Conservation (phyloP, 345 rosid species). For the Acer yangbiense region DNA sequence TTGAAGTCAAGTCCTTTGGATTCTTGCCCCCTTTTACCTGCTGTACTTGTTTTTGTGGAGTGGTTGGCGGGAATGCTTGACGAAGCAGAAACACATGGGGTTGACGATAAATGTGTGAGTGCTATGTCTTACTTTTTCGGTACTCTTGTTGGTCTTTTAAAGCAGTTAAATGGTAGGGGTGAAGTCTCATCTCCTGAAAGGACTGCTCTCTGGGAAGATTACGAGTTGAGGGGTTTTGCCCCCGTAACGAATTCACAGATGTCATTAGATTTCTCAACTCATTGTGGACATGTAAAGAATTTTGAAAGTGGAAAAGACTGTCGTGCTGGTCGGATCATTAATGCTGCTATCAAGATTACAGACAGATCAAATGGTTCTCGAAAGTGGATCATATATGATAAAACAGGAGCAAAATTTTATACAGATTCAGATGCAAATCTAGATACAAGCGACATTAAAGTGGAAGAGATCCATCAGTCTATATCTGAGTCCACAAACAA, state of each 20-base stretch:
- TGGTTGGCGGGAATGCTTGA: constrained; percentile 58
- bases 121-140: constrained; percentile 63
- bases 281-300: constrained; percentile 37
- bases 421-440: constrained; percentile 17
- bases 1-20: constrained; percentile 45
- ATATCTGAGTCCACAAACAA: constrained; percentile 11
- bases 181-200: constrained; percentile 25
- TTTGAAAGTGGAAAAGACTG: constrained; percentile 44
- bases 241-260: constrained; percentile 53
- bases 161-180: constrained; percentile 34
- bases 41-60: constrained; percentile 72
- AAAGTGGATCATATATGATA: constrained; percentile 62
- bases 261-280: constrained; percentile 58
- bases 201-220: constrained; percentile 87
- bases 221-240: constrained; percentile 75
- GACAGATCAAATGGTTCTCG: constrained; percentile 42
- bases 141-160: constrained; percentile 49
- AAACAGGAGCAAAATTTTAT: constrained; percentile 37
- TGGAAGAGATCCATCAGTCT: constrained; percentile 21
- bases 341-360: constrained; percentile 64
- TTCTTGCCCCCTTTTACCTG: constrained; percentile 68
- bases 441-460: constrained; percentile 15
- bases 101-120: constrained; percentile 51
- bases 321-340: constrained; percentile 56
- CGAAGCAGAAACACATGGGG: constrained; percentile 34